Conservation (phyloP, 1,284 basidiomycete species). For the Boletus sp. region DNA sequence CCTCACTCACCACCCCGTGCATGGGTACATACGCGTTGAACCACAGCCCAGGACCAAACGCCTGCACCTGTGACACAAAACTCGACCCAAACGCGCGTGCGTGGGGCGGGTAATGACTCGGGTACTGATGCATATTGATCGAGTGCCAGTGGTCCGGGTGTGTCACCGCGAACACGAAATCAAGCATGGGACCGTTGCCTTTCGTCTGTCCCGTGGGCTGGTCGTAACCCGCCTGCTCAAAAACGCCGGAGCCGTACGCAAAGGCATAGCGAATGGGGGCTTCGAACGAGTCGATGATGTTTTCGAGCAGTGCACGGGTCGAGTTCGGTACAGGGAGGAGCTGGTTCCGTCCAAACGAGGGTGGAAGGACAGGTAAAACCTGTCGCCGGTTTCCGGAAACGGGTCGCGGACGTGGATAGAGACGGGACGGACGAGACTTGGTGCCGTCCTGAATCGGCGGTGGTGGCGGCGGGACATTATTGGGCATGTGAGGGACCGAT, state of each 20-base stretch:
- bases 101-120: constrained; percentile 88
- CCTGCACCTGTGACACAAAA: constrained; percentile 79
- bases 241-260: constrained; percentile 94
- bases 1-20: constrained; percentile 73
- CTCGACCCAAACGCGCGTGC: constrained; percentile 80
- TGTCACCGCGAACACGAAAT: constrained; percentile 95
- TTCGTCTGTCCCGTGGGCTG: constrained; percentile 25
- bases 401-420: constrained; percentile 58
- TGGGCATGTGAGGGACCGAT: constrained; percentile 26
- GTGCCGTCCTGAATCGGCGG: constrained; percentile 25
- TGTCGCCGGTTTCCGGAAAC: constrained; percentile 43
- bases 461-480: constrained; percentile 23
- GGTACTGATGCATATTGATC: constrained; percentile 90
- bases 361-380: constrained; percentile 59
- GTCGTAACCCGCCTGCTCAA: constrained; percentile 81
- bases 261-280: constrained; percentile 92
- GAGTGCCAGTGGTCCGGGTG: constrained; percentile 93
- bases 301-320: constrained; percentile 76
- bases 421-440: constrained; percentile 31
- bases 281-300: constrained; percentile 75
- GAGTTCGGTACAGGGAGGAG: constrained; percentile 75
- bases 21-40: constrained; percentile 91
- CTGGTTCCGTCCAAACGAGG: constrained; percentile 81
- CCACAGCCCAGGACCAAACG: constrained; percentile 90
- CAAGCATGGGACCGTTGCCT: constrained; percentile 77